Evolutionary conservation across 768 basidiomycete species (phyloP), one percentile per base, ranked within the genome.

Genomic region (Fomitopsis serialis): DNA sequence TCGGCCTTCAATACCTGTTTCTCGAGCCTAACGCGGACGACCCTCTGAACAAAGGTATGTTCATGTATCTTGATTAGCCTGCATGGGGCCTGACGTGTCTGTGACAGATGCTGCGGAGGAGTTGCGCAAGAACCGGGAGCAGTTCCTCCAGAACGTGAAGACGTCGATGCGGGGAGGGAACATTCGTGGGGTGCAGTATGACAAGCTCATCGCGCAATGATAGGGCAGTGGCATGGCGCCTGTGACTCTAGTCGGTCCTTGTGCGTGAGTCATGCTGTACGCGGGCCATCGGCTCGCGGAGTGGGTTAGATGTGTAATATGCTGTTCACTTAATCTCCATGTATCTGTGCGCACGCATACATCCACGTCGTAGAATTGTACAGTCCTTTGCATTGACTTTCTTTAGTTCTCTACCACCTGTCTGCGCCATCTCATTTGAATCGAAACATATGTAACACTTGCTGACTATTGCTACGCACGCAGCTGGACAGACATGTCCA

Each of bases 1-100:
- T 98, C 55, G 97, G 97, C 34, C 71, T 99, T 53, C 97, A 99
- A 69, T 99, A 98, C 66, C 81, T 99, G 49, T 99, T 99, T 79
- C 77, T 99, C 53, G 97, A 99, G 70, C 97, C 97, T 13, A 99
- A 99, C 63, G 90, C 97, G 36, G 96, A 98, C 62, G 97, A 99
- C 71, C 97, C 97, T 15, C 68, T 99, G 64, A 99, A 99, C 78
- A 99, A 98, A 73, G 96, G 96, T 92, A 56, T 44, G 84, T 60
- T 7, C 24, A 17, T 40, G 29, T 22, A 1, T 6, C 7, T 11
- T 23, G 6, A 23, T 7, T 42, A 3, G 13, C 55, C 36, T 42
- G 68, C 53, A 62, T 50, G 34, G 42, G 4, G 48, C 19, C 34
- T 48, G 45, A 29, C 36, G 5, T 5, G 43, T 46, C 22, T n/a